Evolutionary conservation across 1,284 basidiomycete genomes (phyloP).

Genomic region (Vanrija humicola): DNA sequence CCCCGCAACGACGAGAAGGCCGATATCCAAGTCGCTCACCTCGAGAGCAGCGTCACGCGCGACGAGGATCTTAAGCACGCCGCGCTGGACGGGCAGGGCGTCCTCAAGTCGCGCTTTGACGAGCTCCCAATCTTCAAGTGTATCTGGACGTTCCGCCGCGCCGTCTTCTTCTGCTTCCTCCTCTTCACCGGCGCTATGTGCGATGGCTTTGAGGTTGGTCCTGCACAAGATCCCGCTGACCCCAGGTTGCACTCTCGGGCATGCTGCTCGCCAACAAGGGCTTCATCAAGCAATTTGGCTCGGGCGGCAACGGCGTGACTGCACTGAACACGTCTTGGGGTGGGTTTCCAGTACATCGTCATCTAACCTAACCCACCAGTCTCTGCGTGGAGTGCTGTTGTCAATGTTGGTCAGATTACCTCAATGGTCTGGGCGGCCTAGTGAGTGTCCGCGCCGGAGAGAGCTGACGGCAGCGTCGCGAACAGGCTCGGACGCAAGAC

Average conservation of each 20-base stretch:
- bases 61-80: background rate
- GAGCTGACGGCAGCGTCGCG: slow-evolving; percentile 5
- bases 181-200: slow-evolving; percentile 23
- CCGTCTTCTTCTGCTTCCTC: slow-evolving; percentile 10
- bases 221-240: background rate
- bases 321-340: slow-evolving; percentile 13
- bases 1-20: background rate
- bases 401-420: slow-evolving; percentile 6
- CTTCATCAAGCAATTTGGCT: slow-evolving; percentile 20
- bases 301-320: background rate
- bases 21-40: background rate
- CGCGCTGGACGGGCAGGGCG: background rate
- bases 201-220: slow-evolving; percentile 20
- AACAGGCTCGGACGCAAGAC: slow-evolving; percentile 23
- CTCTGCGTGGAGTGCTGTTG: slow-evolving; percentile 20
- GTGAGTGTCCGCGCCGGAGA: background rate
- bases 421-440: no score
- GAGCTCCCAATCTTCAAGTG: slow-evolving; percentile 16
- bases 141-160: slow-evolving; percentile 20
- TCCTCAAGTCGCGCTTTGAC: slow-evolving; percentile 20
- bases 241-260: slow-evolving; percentile 8
- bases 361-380: slow-evolving; percentile 3
- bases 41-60: slow-evolving; percentile 1
- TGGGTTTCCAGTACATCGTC: background rate
- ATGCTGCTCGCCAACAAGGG: slow-evolving; percentile 15